Evolutionary conservation across 1,284 basidiomycete genomes (phyloP), one percentile per base, ranked within the genome.

Genomic region (Fomitiporia mediterranea): DNA sequence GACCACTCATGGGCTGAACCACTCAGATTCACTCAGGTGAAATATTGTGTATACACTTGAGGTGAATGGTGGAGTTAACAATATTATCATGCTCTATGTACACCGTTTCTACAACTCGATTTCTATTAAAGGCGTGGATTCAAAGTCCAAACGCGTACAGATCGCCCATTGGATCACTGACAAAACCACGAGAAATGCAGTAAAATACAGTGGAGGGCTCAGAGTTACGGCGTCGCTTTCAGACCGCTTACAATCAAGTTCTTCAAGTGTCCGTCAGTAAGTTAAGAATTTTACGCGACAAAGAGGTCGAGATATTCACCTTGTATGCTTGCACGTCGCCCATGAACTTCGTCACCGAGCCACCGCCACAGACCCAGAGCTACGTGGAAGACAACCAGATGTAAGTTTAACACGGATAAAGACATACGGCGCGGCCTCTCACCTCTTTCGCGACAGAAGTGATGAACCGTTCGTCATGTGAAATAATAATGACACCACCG

Each of bases 261-360:
- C 86, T 89, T 68, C 55, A 57, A 39, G 48, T 54, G 55, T 57
- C 58, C 51, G 35, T 21, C 27, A 43, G 40, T 32, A 19, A 32
- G 6, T 17, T 38, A 4, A 40, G 3, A 27, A 53, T 53, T 9
- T 35, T 8, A 21, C 3, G 11, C 34, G 28, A 42, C 15, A 53
- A 17, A 28, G 13, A 19, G 8, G 13, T 65, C 79, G 64, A 57
- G n/a, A n/a, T n/a, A n/a, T n/a, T n/a, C n/a, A 84, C 87, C 87
- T 98, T 98, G 78, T 98, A 98, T 42, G 82, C 84, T 62, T 91
- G 82, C 1, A 98, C 95, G 65, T 96, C 92, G 48, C 94, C 94
- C 68, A 75, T 81, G 78, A 95, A 97, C 70, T 94, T 93, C 57
- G 74, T 75, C 19, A 94, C 90, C 1, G 84, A 86, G 28, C 83